phyloP scores from a whole-genome alignment of 129 eudicot species.

The Saussurea involucrata region DNA sequence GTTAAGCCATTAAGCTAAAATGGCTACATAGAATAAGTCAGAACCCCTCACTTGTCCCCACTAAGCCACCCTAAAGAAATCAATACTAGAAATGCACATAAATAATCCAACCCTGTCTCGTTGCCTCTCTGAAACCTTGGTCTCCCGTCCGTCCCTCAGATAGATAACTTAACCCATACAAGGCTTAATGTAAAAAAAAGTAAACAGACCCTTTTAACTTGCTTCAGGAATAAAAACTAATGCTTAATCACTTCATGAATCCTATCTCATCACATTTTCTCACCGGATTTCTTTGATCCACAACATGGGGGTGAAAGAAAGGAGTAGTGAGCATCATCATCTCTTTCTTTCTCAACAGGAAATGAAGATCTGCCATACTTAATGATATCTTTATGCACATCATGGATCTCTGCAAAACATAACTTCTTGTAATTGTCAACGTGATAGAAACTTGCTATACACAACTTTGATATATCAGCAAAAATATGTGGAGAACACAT shows the following conservation, averaged over 20 bases:
- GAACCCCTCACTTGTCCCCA: too few species aligned
- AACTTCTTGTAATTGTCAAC: neutral
- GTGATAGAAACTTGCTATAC: neutral
- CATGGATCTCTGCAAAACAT: constrained; percentile 34
- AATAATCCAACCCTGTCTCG: too few species aligned
- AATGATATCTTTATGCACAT: constrained; percentile 15
- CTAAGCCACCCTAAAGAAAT: too few species aligned
- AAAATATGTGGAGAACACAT: neutral
- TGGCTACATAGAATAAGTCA: too few species aligned
- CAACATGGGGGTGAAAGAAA: constrained; percentile 33
- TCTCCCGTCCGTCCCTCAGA: too few species aligned
- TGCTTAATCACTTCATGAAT: neutral
- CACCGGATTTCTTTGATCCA: constrained; percentile 32
- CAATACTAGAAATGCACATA: too few species aligned
- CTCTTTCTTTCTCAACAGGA: constrained; percentile 20
- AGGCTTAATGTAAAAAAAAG: too few species aligned
- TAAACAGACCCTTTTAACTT: too few species aligned
- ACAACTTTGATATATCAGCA: neutral
- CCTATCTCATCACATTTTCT: constrained; percentile 6
- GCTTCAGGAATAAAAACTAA: neutral
- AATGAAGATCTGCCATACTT: constrained; percentile 26
- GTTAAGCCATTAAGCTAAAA: too few species aligned
- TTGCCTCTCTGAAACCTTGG: too few species aligned
- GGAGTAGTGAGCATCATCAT: constrained; percentile 20
- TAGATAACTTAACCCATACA: too few species aligned